Evolutionary conservation across 441 rosid genomes (phyloP), one percentile per base, ranked within the genome.

Genomic region (Raphanus hybrid): DNA sequence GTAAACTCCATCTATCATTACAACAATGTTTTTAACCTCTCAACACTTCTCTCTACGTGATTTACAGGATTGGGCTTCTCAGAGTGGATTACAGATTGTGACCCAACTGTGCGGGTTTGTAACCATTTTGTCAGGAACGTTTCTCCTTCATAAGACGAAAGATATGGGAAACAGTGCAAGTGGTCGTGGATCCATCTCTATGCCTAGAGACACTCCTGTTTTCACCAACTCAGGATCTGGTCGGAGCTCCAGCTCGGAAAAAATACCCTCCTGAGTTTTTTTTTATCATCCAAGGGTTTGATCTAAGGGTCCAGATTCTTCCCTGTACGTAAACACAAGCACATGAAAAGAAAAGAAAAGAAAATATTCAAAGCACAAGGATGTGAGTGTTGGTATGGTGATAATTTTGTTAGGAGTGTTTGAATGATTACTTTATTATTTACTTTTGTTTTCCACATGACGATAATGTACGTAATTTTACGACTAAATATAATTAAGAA

Each of bases 141-240:
- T 95, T 80, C 91, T 93, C 34, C 97, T 92, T 48, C 99, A 95
- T 79, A 91, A 87, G 84, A 92, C 98, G 0, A 93, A 86, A 70
- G 98, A 95, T 26, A 89, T 92, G 97, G 99, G 92, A 60, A 78
- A 78, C 37, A 62, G 66, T 73, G 64, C 8, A 35, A 79, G 79
- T 59, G 66, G 57, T 67, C 77, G 77, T 61, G 67, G 80, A 12
- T 62, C 80, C 37, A 29, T 20, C 43, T 35, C 70, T 5, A 14
- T 75, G 54, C 70, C 83, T 2, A 71, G 77, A 71, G 82, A 81
- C 64, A 39, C 83, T 75, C 87, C 87, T 6, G 81, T 78, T 27
- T 78, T 77, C 15, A 70, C 77, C 23, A 55, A 66, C 16, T 76
- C 82, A 15, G 81, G 70, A 29, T 54, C 78, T 0, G 81, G 32